Percentiles rank a stretch among this genome's conserved stretches.
These are phyloP conservation scores for Russula earlei DNA, from an alignment of 768 basidiomycete species.

Conservation along the genomic window DNA sequence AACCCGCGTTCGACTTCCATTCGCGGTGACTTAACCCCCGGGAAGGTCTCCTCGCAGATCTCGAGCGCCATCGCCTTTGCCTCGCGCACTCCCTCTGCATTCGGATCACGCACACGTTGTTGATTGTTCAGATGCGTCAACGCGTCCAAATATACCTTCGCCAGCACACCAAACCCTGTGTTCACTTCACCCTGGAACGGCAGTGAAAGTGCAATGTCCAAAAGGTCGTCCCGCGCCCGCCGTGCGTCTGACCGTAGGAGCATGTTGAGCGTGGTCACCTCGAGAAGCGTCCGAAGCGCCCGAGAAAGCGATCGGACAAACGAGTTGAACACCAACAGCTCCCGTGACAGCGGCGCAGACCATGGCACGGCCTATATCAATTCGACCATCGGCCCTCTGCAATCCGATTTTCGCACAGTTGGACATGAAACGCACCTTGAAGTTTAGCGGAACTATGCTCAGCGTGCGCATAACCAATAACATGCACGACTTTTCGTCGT, in stretches of 20 bases:
- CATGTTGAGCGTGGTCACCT: constrained; percentile 90
- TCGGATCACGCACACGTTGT: constrained; percentile 64
- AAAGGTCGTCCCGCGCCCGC: constrained; percentile 77
- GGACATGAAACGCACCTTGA: constrained; percentile 54
- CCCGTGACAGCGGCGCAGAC: constrained; percentile 94
- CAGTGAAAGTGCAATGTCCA: constrained; percentile 86
- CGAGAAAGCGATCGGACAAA: constrained; percentile 89
- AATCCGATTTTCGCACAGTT: constrained; percentile 1
- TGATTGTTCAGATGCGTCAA: constrained; percentile 81
- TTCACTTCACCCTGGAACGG: constrained; percentile 96
- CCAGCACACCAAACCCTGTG: constrained; percentile 95
- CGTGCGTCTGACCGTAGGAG: constrained; percentile 83
- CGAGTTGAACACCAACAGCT: constrained; percentile 95
- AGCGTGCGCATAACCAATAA: constrained; percentile 93
- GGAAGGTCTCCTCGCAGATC: constrained; percentile 90
- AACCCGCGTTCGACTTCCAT: constrained; percentile 92
- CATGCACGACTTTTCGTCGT: constrained; percentile 92
- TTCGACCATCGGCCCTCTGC: background rate
- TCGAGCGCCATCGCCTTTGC: constrained; percentile 83
- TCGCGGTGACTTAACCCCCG: constrained; percentile 80
- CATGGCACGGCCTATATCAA: constrained; percentile 67
- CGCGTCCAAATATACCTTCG: constrained; percentile 93
- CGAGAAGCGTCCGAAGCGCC: constrained; percentile 80
- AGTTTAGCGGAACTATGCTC: constrained; percentile 89
- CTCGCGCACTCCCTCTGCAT: constrained; percentile 69